A percentile compares a stretch with the other conserved stretches of the same genome.
These are phyloP conservation scores for Mycena galopus DNA, from an alignment of 768 basidiomycete genomes.

Conservation along the genomic window DNA sequence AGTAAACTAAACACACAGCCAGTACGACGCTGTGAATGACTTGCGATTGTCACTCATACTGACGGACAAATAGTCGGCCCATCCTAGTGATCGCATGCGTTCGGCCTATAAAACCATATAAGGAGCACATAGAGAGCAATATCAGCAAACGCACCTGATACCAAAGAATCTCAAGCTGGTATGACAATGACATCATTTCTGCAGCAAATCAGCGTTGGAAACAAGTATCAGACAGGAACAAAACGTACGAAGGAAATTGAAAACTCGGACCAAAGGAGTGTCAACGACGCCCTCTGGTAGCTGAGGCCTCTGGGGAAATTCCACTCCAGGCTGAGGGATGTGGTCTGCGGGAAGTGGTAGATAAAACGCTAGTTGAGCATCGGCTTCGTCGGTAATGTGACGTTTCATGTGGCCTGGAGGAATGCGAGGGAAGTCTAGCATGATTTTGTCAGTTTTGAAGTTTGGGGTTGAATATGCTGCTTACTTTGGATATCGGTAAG, in stretches of 20 bases:
- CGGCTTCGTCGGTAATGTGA: constrained; percentile 80
- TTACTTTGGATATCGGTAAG: constrained; percentile 78
- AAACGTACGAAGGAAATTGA: constrained; percentile 88
- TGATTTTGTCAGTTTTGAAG: not conserved
- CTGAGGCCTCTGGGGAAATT: constrained; percentile 60
- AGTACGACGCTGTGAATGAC: constrained; percentile 82
- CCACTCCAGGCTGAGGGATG: constrained; percentile 54
- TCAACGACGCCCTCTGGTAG: constrained; percentile 77
- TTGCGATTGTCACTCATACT: constrained; percentile 79
- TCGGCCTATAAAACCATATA: constrained; percentile 62
- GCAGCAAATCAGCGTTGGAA: constrained; percentile 8
- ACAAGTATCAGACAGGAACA: not conserved
- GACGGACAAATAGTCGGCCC: constrained; percentile 82
- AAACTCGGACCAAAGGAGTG: constrained; percentile 86
- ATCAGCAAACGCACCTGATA: constrained; percentile 64
- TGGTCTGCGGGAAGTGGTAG: constrained; percentile 60
- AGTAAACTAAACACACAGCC: constrained; percentile 71
- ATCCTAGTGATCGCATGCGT: constrained; percentile 87
- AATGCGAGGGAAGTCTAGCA: constrained; percentile 77
- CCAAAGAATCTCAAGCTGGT: constrained; percentile 92
- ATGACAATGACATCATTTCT: constrained; percentile 94
- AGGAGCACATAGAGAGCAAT: constrained; percentile 27
- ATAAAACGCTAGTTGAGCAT: constrained; percentile 76
- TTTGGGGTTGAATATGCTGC: not conserved
- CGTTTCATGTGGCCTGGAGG: constrained; percentile 74